Percentiles rank a stretch among this genome's conserved stretches.
These are phyloP conservation scores for Ramalina intermedia DNA, from an alignment of 495 filamentous ascomycete species.

Conservation along the genomic window DNA sequence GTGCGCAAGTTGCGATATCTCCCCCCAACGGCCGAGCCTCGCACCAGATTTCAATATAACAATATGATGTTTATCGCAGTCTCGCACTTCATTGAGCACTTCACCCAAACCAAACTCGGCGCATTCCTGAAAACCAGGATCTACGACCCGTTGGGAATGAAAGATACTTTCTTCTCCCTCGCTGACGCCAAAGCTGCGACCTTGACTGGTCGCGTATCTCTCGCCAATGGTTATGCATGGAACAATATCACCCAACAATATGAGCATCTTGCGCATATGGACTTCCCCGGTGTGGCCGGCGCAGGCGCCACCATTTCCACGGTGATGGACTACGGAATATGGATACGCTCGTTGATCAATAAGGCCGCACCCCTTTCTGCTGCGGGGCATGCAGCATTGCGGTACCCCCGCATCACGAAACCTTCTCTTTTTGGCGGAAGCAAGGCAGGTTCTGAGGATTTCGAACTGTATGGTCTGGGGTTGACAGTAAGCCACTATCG, in stretches of 20 bases:
- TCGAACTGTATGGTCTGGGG: slow-evolving; percentile 28
- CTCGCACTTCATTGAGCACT: slow-evolving; percentile 27
- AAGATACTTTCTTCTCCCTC: slow-evolving; percentile 32
- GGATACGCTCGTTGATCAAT: slow-evolving; percentile 28
- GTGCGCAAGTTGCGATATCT: slow-evolving; percentile 31
- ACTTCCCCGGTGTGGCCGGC: slow-evolving; percentile 26
- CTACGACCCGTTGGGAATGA: slow-evolving; percentile 36
- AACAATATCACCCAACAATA: slow-evolving; percentile 9
- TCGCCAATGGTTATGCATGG: slow-evolving; percentile 21
- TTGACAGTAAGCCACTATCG: slow-evolving; percentile 30
- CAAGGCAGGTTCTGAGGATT: slow-evolving; percentile 11
- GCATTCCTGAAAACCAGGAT: slow-evolving; percentile 27
- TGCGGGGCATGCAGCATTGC: slow-evolving; percentile 25
- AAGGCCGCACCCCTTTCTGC: slow-evolving; percentile 19
- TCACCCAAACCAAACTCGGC: slow-evolving; percentile 29
- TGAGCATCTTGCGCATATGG: slow-evolving; percentile 9
- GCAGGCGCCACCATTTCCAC: slow-evolving; percentile 36
- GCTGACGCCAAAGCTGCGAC: slow-evolving; percentile 21
- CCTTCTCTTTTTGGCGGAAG: not conserved
- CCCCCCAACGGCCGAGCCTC: slow-evolving; percentile 23
- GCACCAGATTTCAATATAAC: slow-evolving; percentile 33
- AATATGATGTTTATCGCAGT: slow-evolving; percentile 37
- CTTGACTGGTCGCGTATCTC: not conserved
- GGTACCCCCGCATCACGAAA: slow-evolving; percentile 21
- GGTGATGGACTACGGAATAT: slow-evolving; percentile 38